Conservation (phyloP, 2,329 filamentous ascomycete species). For the Talaromyces sp. region DNA sequence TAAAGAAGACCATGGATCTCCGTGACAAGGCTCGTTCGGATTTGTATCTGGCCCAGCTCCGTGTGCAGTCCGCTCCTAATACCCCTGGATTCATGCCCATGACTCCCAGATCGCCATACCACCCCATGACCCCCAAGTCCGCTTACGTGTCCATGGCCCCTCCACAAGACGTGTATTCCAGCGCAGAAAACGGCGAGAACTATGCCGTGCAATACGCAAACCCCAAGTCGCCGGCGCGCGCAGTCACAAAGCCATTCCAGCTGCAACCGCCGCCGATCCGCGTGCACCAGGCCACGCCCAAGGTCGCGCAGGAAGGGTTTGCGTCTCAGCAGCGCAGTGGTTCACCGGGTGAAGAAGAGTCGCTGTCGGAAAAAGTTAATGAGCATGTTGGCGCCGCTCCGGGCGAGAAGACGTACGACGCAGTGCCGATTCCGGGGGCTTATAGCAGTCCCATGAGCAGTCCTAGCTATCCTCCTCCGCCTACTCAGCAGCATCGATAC, state of each 20-base stretch:
- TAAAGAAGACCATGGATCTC: slow-evolving; percentile 93
- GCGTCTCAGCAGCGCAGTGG: slow-evolving; percentile 33
- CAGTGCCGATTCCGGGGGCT: slow-evolving; percentile 82
- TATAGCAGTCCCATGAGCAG: slow-evolving; percentile 52
- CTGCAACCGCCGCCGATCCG: slow-evolving; percentile 79
- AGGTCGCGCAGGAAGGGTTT: slow-evolving; percentile 59
- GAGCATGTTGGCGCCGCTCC: slow-evolving; percentile 65
- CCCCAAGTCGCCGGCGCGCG: slow-evolving; percentile 57
- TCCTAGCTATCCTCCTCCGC: slow-evolving; percentile 3
- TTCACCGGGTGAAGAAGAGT: slow-evolving; percentile 23
- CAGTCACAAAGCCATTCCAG: slow-evolving; percentile 61
- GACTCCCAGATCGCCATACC: slow-evolving; percentile 51
- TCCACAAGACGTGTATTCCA: slow-evolving; percentile 38
- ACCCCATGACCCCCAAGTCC: slow-evolving; percentile 27
- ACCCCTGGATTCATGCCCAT: slow-evolving; percentile 75
- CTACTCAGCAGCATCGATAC: not conserved
- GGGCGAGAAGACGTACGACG: slow-evolving; percentile 77
- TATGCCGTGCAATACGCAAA: slow-evolving; percentile 49
- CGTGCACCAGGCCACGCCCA: slow-evolving; percentile 72
- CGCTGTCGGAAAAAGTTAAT: slow-evolving; percentile 43
- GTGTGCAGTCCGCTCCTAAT: slow-evolving; percentile 85
- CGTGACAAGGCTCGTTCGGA: slow-evolving; percentile 92
- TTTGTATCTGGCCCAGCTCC: slow-evolving; percentile 83
- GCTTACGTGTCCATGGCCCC: not conserved
- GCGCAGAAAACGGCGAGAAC: slow-evolving; percentile 49